phyloP scores from a whole-genome alignment of 140 eudicot species.

The Senecio squalidus region DNA sequence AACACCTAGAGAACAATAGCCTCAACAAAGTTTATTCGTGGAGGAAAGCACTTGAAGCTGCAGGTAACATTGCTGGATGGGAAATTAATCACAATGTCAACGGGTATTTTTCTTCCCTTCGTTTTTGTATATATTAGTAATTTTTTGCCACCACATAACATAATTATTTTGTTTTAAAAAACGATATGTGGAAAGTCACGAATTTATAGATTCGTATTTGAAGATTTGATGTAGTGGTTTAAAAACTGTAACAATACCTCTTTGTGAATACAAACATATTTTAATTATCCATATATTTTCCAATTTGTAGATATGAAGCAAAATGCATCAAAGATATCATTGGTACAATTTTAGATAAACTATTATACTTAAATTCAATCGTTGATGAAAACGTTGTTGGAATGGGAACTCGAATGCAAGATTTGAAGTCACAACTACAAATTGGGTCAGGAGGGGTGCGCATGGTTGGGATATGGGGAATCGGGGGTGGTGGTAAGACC shows the following conservation, averaged over 20 bases:
- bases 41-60: constrained; percentile 7
- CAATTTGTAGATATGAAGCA: neutral
- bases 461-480: neutral
- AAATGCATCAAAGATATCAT: neutral
- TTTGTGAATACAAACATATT: neutral
- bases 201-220: no score
- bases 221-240: no score
- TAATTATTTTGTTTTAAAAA: no score
- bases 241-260: no score
- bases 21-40: neutral
- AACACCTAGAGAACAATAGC: neutral
- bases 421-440: neutral
- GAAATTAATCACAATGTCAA: neutral
- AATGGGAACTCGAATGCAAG: neutral
- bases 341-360: neutral
- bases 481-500: neutral
- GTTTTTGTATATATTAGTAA: no score
- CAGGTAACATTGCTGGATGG: constrained; percentile 13
- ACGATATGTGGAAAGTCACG: no score
- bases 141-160: no score
- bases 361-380: neutral
- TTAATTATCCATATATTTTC: neutral
- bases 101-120: neutral
- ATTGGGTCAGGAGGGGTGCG: neutral
- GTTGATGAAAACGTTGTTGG: neutral